Base-by-base conservation (phyloP, 2,329 filamentous ascomycete genomes). In the Hymenoscyphus albidus region DNA sequence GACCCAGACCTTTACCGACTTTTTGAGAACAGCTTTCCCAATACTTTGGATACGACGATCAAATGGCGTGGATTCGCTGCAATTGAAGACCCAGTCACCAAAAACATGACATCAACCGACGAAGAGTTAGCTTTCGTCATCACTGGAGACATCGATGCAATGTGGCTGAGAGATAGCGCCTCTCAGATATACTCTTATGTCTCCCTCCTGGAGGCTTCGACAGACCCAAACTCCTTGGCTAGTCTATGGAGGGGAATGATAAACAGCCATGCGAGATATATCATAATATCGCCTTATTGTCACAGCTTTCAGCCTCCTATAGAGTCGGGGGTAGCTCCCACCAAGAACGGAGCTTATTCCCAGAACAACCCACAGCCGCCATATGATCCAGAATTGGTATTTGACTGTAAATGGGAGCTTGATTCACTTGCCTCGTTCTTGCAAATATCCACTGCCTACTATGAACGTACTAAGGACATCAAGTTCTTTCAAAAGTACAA, bases 351-450 rank as follows among this genome's bases (percentile, higher is more conserved):
- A 0, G 86, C 86, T 92, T 76, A 72, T 79, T 68, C 75, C 81
- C 76, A 85, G 64, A 82, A 91, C 68, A 78, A 74, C 12, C 88
- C 91, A 1, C 84, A 88, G 66, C 93, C 93, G 0, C 78, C 82
- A 0, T 93, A 92, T 72, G 86, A 93, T 55, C 72, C 72, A 70
- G 81, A 83, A 0, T 80, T 88, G 58, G 93, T 97, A 0, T 97
- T 95, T 73, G 94, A 97, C 77, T 97, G 93, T 84, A 97, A 97
- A 77, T 97, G 95, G 78, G 93, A 97, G 78, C 86, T 97, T 56
- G 93, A 97, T 78, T 94, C 91, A 13, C 83, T 97, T 2, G 92
- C 93, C 0, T 88, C 92, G 44, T 97, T 97, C 76, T 82, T 97
- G 10, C 86, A 91, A 51, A 81, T 97, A 6, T 88, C 87, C 0